Percentiles rank a stretch among this genome's conserved stretches.
phyloP scores from a whole-genome alignment of 2,329 filamentous ascomycete species.

The Chaetomium globosum region DNA sequence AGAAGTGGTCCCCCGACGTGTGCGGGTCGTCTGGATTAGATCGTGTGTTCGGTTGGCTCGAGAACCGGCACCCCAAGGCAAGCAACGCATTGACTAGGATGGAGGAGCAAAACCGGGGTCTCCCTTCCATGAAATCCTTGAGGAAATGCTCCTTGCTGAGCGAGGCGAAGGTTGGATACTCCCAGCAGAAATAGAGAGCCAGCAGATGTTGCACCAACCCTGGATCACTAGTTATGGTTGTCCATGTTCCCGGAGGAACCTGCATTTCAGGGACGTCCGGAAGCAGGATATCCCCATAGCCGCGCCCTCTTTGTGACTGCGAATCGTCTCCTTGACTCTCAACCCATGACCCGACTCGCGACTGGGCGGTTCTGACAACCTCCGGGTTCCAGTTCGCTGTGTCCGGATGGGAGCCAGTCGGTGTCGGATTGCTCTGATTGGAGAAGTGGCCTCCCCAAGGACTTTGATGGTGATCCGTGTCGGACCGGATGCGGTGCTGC shows the following conservation, averaged over 20 bases:
- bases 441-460: constrained; percentile 52
- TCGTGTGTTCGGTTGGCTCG: constrained; percentile 64
- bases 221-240: constrained; percentile 60
- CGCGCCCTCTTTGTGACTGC: constrained; percentile 44
- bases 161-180: constrained; percentile 73
- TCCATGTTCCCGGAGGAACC: constrained; percentile 57
- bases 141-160: constrained; percentile 73
- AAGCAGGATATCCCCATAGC: constrained; percentile 54
- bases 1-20: constrained; percentile 73
- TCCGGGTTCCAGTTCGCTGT: constrained; percentile 52
- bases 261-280: constrained; percentile 51
- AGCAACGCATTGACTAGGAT: constrained; percentile 68
- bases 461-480: constrained; percentile 50
- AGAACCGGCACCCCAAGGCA: constrained; percentile 69
- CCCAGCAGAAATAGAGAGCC: constrained; percentile 72
- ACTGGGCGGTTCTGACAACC: constrained; percentile 44
- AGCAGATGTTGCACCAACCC: constrained; percentile 65
- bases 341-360: constrained; percentile 55
- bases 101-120: constrained; percentile 67
- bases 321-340: constrained; percentile 45
- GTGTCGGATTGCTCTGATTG: constrained; percentile 51
- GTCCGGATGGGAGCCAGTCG: constrained; percentile 53
- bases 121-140: constrained; percentile 63
- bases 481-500: constrained; percentile 45
- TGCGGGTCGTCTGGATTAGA: constrained; percentile 63